These are phyloP conservation scores for Acacia confusa DNA, from an alignment of 306 rosid species.

Conservation along the genomic window DNA sequence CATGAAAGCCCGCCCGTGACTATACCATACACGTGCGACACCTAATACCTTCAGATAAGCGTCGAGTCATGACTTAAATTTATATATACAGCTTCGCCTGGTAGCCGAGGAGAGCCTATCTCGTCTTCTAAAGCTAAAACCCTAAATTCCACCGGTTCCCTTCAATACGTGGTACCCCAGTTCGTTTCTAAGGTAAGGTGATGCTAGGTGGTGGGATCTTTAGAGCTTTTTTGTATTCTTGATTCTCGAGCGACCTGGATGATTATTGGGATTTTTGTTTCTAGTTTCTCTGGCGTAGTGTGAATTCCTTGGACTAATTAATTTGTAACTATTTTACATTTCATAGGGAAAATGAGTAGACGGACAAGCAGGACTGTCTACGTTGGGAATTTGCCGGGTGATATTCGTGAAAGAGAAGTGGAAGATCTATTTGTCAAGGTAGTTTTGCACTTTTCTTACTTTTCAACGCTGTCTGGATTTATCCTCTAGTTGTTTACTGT, in stretches of 20 bases:
- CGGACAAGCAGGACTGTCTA: conserved; percentile 87
- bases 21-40: neutral
- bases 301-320: neutral
- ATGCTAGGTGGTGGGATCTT: neutral
- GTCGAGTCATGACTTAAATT: neutral
- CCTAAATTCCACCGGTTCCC: neutral
- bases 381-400: conserved; percentile 98
- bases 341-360: conserved; percentile 72
- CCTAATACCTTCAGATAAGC: no score
- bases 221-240: neutral
- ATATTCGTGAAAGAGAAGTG: conserved; percentile 98
- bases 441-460: neutral
- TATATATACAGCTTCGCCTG: neutral
- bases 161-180: neutral
- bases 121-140: neutral
- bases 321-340: neutral
- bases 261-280: neutral
- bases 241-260: neutral
- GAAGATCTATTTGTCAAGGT: conserved; percentile 96
- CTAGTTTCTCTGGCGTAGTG: neutral
- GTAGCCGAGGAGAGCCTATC: neutral
- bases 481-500: neutral
- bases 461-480: neutral
- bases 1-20: neutral
- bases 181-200: conserved; percentile 37